These are phyloP conservation scores for Kwoniella europaea DNA, from an alignment of 768 basidiomycete species.

Conservation along the genomic window DNA sequence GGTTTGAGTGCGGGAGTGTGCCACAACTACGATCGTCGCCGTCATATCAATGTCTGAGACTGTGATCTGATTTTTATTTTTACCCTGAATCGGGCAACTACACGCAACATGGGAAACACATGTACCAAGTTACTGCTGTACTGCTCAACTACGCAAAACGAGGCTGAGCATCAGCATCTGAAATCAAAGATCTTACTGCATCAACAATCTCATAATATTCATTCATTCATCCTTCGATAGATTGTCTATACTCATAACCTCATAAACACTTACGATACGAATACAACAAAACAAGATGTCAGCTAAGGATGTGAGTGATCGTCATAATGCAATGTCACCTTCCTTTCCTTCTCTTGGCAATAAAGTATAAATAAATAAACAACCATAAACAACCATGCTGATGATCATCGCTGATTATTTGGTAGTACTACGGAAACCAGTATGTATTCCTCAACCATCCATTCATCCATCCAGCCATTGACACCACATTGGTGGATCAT, in stretches of 20 bases:
- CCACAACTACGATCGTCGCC: constrained; percentile 8
- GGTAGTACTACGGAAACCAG: constrained; percentile 51
- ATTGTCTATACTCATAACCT: background rate
- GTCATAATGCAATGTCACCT: background rate
- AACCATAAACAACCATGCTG: background rate
- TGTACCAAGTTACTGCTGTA: background rate
- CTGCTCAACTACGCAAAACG: background rate
- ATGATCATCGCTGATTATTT: background rate
- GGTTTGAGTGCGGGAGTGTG: background rate
- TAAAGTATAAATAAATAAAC: background rate
- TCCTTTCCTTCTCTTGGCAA: constrained; percentile 7
- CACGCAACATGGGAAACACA: constrained; percentile 3
- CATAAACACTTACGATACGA: background rate
- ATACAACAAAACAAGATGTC: constrained; percentile 30
- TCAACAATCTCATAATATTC: background rate
- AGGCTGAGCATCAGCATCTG: background rate
- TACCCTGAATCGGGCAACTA: constrained; percentile 9
- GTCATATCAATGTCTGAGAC: constrained; percentile 1
- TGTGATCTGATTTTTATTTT: background rate
- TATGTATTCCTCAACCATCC: constrained; percentile 17
- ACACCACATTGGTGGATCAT: background rate
- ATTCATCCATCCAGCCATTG: too few relatives aligned
- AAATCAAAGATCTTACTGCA: background rate
- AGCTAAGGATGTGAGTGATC: constrained; percentile 46
- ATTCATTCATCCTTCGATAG: background rate